Evolutionary conservation across 2,329 filamentous ascomycete species (phyloP).

Genomic region (Penicillium aurantiogriseum): DNA sequence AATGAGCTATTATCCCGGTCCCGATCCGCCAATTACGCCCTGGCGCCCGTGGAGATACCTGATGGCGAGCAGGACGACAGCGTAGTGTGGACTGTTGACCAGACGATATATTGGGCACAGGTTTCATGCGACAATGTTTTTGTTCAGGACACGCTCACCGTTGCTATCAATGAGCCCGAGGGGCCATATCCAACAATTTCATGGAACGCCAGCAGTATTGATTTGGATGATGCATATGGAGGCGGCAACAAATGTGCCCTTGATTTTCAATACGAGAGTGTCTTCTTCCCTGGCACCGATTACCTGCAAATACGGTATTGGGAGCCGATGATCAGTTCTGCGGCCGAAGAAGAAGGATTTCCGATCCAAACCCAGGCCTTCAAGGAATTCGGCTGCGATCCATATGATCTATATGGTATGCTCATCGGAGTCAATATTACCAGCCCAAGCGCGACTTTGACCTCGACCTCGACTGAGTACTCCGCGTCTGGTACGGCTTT

Average conservation of each 20-base stretch:
- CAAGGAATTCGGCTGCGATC: constrained; percentile 26
- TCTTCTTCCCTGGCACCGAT: constrained; percentile 30
- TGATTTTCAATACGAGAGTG: constrained; percentile 32
- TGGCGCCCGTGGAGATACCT: constrained; percentile 35
- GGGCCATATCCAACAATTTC: constrained; percentile 20
- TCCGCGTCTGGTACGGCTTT: constrained; percentile 31
- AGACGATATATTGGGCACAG: constrained; percentile 35
- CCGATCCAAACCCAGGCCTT: constrained; percentile 23
- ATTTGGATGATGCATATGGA: constrained; percentile 17
- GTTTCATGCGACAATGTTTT: constrained; percentile 25
- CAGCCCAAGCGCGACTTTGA: background rate
- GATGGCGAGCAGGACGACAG: constrained; percentile 20
- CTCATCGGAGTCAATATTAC: constrained; percentile 33
- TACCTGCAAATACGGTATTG: constrained; percentile 37
- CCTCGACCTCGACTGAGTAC: constrained; percentile 15
- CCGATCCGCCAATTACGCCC: constrained; percentile 30
- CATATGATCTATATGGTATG: constrained; percentile 35
- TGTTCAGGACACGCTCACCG: constrained; percentile 19
- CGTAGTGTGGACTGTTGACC: constrained; percentile 34
- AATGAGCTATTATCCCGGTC: constrained; percentile 21
- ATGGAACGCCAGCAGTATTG: constrained; percentile 31
- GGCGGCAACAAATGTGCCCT: constrained; percentile 22
- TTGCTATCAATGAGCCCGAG: constrained; percentile 23
- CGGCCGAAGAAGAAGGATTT: constrained; percentile 8
- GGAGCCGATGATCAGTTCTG: constrained; percentile 29